Conservation (phyloP, 2,329 filamentous ascomycete genomes). For the Torrubiella hemipterigena region DNA sequence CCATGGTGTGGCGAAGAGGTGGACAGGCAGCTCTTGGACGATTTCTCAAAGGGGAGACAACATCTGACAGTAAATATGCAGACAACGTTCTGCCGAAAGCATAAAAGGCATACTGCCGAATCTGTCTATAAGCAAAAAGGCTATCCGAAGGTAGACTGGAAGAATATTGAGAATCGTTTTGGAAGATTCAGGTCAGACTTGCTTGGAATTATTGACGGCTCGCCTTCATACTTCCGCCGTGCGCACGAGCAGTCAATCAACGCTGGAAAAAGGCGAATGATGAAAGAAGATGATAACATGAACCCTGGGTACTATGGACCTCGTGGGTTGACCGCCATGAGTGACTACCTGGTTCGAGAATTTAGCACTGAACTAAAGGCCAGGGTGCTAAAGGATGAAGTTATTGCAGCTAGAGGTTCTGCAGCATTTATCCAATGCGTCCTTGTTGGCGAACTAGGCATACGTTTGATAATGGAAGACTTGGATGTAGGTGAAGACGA, state of each 20-base stretch:
- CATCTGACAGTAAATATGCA: conserved; percentile 46
- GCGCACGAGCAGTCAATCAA: too few species aligned
- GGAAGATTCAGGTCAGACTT: conserved; percentile 41
- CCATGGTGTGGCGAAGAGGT: conserved; percentile 56
- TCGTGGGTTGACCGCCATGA: conserved; percentile 60
- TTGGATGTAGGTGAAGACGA: conserved; percentile 30
- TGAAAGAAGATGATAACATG: conserved; percentile 45
- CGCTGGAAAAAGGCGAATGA: conserved; percentile 45
- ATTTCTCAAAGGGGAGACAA: conserved; percentile 30
- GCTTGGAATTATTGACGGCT: conserved; percentile 46
- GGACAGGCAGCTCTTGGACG: conserved; percentile 38
- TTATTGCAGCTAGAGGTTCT: conserved; percentile 55
- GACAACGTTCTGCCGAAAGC: conserved; percentile 49
- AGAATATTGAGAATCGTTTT: conserved; percentile 45
- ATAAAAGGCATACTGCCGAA: conserved; percentile 43
- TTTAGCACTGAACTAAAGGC: conserved; percentile 50
- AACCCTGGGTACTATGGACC: conserved; percentile 78
- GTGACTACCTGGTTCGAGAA: conserved; percentile 50
- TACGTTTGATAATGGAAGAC: conserved; percentile 44
- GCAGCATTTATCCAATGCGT: conserved; percentile 62
- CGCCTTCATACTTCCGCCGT: conserved; percentile 49
- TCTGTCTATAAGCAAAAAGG: conserved; percentile 34
- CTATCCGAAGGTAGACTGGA: conserved; percentile 67
- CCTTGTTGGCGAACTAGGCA: conserved; percentile 59
- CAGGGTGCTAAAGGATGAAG: conserved; percentile 48